Evolutionary conservation across 306 rosid species (phyloP).

Genomic region (Cicer pinnatifidum): DNA sequence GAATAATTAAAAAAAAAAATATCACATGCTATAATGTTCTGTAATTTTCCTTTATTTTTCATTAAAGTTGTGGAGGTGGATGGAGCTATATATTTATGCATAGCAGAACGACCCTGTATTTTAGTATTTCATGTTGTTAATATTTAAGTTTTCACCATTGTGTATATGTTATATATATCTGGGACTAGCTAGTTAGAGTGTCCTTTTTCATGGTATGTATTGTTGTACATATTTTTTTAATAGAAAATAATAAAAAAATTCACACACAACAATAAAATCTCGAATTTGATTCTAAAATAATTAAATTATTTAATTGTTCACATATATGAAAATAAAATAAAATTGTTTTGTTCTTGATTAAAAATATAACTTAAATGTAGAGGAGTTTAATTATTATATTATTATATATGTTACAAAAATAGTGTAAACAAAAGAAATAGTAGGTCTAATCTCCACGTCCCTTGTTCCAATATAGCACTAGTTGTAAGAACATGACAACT

Average conservation of each 20-base stretch:
- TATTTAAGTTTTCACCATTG: constrained; percentile 9
- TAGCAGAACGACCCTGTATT: constrained; percentile 36
- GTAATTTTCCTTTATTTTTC: constrained; percentile 41
- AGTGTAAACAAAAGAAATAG: constrained; percentile 17
- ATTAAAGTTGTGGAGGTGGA: constrained; percentile 34
- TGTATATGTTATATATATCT: not conserved
- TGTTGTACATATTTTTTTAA: constrained; percentile 3
- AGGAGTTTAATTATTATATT: not conserved
- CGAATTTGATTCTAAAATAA: too few species aligned
- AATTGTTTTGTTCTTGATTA: not conserved
- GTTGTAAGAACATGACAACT: constrained; percentile 46
- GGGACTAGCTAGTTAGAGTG: constrained; percentile 29
- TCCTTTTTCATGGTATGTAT: constrained; percentile 22
- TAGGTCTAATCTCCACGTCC: constrained; percentile 18
- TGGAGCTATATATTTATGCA: not conserved
- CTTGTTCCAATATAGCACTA: constrained; percentile 30
- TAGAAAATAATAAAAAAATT: too few species aligned
- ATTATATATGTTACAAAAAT: not conserved
- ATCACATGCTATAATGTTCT: constrained; percentile 47
- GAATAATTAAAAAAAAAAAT: constrained; percentile 27
- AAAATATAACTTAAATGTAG: not conserved
- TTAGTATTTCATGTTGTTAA: constrained; percentile 1
- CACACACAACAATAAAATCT: too few species aligned
- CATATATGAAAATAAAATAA: not conserved
- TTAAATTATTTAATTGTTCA: not conserved